Evolutionary conservation across 345 rosid species (phyloP).

Genomic region (Populus nigra): DNA sequence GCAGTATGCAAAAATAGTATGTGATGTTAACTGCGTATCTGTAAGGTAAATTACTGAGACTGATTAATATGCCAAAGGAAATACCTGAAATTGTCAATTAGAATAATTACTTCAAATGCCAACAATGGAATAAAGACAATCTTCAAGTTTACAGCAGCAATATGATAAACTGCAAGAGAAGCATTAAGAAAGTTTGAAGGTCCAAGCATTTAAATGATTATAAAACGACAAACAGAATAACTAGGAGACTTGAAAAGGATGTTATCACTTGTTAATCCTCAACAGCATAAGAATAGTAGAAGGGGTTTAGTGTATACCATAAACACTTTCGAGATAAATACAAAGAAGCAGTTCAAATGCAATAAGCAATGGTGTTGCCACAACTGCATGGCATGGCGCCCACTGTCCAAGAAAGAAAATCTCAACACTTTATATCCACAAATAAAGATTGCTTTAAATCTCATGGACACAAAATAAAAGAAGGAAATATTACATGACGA

Average conservation of each 20-base stretch:
- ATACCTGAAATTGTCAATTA: constrained; percentile 91
- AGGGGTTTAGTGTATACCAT: constrained; percentile 43
- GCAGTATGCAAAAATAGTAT: not conserved
- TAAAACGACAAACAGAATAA: not conserved
- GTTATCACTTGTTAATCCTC: not conserved
- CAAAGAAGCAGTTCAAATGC: constrained; percentile 96
- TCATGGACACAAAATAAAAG: not conserved
- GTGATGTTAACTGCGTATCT: not conserved
- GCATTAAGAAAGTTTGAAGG: constrained; percentile 8
- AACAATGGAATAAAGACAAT: constrained; percentile 80
- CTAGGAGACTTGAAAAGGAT: not conserved
- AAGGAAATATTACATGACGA: constrained; percentile 62
- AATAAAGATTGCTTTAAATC: not conserved
- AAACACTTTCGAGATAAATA: constrained; percentile 78
- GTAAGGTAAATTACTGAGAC: not conserved
- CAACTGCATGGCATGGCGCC: constrained; percentile 99
- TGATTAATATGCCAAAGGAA: constrained; percentile 7
- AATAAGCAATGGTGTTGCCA: constrained; percentile 84
- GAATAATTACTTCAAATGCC: constrained; percentile 69
- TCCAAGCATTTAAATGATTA: not conserved
- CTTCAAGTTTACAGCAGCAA: constrained; percentile 79
- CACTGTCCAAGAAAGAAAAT: constrained; percentile 60
- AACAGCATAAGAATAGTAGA: constrained; percentile 9
- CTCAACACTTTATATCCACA: constrained; percentile 3
- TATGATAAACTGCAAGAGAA: constrained; percentile 41